These are phyloP conservation scores for Mortierella hygrophila DNA, from an alignment of 192 early-diverging fungal species.

Conservation along the genomic window DNA sequence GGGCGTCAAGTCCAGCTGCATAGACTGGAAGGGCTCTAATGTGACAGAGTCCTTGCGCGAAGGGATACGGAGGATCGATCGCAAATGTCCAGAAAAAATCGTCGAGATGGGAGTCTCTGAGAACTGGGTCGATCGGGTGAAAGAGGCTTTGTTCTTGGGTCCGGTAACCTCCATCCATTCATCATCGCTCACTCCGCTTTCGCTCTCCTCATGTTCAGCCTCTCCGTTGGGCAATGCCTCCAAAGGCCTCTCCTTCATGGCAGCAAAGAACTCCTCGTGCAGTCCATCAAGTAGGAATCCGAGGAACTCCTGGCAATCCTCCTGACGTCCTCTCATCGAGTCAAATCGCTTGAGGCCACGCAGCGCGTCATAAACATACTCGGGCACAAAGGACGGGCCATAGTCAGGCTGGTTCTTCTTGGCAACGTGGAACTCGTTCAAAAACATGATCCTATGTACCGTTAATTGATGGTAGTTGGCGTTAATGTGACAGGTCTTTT, in stretches of 20 bases:
- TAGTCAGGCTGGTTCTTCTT: slow-evolving; percentile 59
- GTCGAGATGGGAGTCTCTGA: slow-evolving; percentile 82
- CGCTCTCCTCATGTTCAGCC: slow-evolving; percentile 27
- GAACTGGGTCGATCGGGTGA: slow-evolving; percentile 75
- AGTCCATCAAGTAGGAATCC: slow-evolving; percentile 93
- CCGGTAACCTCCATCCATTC: slow-evolving; percentile 93
- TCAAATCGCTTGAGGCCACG: slow-evolving; percentile 83
- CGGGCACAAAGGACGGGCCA: slow-evolving; percentile 89
- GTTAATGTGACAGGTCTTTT: not conserved
- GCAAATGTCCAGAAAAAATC: slow-evolving; percentile 88
- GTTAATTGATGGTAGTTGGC: not conserved
- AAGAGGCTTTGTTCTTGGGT: slow-evolving; percentile 80
- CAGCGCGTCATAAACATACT: slow-evolving; percentile 93
- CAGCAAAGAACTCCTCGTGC: slow-evolving; percentile 87
- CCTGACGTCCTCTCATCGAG: slow-evolving; percentile 85
- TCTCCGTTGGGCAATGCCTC: slow-evolving; percentile 27
- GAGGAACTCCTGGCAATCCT: slow-evolving; percentile 98
- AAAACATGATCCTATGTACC: slow-evolving; percentile 66
- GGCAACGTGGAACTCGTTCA: slow-evolving; percentile 67
- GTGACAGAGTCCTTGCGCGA: slow-evolving; percentile 85
- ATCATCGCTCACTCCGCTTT: slow-evolving; percentile 58
- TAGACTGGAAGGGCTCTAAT: slow-evolving; percentile 87
- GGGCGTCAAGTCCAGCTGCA: slow-evolving; percentile 89
- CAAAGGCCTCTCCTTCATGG: slow-evolving; percentile 41
- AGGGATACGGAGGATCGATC: slow-evolving; percentile 81